Evolutionary conservation across 2,329 filamentous ascomycete species (phyloP).

Genomic region (Stachybotrys elegans): DNA sequence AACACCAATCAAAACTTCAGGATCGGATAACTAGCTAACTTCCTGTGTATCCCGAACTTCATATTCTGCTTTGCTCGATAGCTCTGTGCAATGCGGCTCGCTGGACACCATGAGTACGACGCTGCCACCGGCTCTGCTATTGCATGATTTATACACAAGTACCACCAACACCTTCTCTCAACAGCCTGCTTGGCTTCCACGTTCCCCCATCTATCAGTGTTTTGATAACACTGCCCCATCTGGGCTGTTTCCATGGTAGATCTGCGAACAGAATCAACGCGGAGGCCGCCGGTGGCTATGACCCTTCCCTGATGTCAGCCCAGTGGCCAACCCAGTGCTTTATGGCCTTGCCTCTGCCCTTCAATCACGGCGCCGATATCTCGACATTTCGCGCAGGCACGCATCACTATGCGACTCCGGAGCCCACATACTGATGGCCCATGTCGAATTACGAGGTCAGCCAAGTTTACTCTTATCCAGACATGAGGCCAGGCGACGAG

Average conservation of each 20-base stretch:
- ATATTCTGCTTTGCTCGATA: too few species aligned
- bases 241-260: background rate
- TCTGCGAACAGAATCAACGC: background rate
- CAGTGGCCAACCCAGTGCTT: too few species aligned
- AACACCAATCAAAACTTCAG: too few species aligned
- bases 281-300: background rate
- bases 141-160: too few species aligned
- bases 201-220: slow-evolving; percentile 13
- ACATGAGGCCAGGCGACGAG: slow-evolving; percentile 19
- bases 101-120: too few species aligned
- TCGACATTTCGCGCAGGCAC: slow-evolving; percentile 13
- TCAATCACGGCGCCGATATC: slow-evolving; percentile 9
- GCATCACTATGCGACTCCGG: slow-evolving; percentile 11
- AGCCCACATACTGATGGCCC: slow-evolving; percentile 12
- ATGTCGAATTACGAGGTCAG: slow-evolving; percentile 19
- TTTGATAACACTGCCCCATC: slow-evolving; percentile 9
- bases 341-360: background rate
- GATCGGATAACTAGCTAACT: too few species aligned
- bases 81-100: too few species aligned
- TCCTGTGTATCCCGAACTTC: too few species aligned
- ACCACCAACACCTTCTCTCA: slow-evolving; percentile 27
- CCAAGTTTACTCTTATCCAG: slow-evolving; percentile 14
- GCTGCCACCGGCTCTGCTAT: too few species aligned
- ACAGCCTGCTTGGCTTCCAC: slow-evolving; percentile 13
- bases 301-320: background rate